A percentile compares a stretch with the other conserved stretches of the same genome.
Evolutionary conservation across 1,284 basidiomycete species (phyloP).

Genomic region (Trichosporon sp.): DNA sequence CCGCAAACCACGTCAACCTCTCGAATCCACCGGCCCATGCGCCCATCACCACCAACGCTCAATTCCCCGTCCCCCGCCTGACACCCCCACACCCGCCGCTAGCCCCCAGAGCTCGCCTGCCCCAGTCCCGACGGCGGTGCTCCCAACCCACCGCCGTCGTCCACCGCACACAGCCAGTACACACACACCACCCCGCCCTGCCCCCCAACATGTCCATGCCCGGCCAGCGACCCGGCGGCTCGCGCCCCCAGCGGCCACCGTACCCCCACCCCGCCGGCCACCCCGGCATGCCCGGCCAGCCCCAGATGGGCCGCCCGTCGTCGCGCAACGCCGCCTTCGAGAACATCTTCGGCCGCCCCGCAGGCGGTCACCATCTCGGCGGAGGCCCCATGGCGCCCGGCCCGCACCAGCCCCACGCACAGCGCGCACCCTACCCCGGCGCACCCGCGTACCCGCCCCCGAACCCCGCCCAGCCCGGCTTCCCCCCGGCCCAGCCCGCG

Average conservation of each 20-base stretch:
- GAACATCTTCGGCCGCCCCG: constrained; percentile 49
- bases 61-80: neutral
- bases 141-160: neutral
- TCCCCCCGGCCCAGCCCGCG: constrained; percentile 6
- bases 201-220: neutral
- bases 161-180: neutral
- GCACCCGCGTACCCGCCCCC: neutral
- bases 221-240: neutral
- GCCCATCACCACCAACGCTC: neutral
- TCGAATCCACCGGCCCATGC: neutral
- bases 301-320: constrained; percentile 11
- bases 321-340: constrained; percentile 47
- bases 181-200: neutral
- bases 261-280: constrained; percentile 1
- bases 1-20: neutral
- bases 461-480: constrained; percentile 11
- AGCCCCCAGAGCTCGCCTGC: neutral
- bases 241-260: neutral
- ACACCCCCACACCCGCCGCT: neutral
- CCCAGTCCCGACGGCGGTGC: neutral
- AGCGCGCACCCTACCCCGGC: neutral
- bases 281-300: neutral
- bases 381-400: constrained; percentile 7
- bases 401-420: neutral
- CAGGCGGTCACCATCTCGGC: constrained; percentile 45